Evolutionary conservation across 306 rosid species (phyloP), one percentile per base, ranked within the genome.

Genomic region (Albizia julibrissin): DNA sequence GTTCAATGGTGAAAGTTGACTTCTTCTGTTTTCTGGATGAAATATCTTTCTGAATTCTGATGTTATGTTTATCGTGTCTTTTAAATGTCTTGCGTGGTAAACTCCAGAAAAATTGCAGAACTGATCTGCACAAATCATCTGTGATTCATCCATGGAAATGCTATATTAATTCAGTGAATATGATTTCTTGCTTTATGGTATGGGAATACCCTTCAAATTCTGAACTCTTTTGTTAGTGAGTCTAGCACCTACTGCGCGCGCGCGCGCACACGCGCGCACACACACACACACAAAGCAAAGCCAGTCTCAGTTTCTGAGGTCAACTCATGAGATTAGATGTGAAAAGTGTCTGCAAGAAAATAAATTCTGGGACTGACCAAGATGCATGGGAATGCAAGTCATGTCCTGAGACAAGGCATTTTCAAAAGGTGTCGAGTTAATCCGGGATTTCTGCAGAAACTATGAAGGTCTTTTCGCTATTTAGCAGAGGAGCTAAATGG

Each of bases 361-460:
- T 9, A 39, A 39, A 21, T 9, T 39, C 54, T 42, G 15, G 33
- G 54, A n/a, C 22, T 40, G 31, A 69, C 33, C 19, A 18, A 40
- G 13, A 69, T 69, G 72, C 72, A 37, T 39, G 72, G 54, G 49
- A 67, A 58, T 31, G 49, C 10, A 79, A 71, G 42, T 16, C 10
- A 76, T 58, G 69, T 61, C 50, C 74, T 5, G 6, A 61, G 34
- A 61, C 68, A 61, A 64, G 66, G 77, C 77, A 87, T 49, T 78
- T 59, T 77, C 75, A n/a, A 82, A 84, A 81, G 49, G 52, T 64
- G 76, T 72, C 76, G 68, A 67, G 84, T 75, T 85, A 78, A 72
- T 81, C 90, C 87, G 82, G 76, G 67, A 77, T 74, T 84, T 82
- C 69, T 26, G 49, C 47, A 46, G 14, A 77, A 72, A 61, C 65